These are phyloP conservation scores for Kodamaea restingae DNA, from an alignment of 805 yeast species.

Conservation along the genomic window DNA sequence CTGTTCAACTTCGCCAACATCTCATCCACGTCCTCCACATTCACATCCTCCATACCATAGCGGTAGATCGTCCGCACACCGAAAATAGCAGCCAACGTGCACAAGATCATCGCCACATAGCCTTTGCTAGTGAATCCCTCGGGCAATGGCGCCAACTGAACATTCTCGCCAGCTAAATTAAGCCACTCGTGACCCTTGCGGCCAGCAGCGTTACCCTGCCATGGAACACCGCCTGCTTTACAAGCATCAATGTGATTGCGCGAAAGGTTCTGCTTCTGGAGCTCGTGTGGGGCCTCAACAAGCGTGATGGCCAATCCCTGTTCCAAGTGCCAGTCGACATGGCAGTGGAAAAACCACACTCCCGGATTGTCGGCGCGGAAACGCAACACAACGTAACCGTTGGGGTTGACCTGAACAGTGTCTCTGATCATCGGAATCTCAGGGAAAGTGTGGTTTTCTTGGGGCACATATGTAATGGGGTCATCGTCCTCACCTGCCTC, in stretches of 20 bases:
- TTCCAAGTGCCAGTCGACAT: conserved; percentile 78
- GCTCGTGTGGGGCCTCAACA: conserved; percentile 62
- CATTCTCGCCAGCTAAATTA: conserved; percentile 54
- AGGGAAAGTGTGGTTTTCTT: conserved; percentile 43
- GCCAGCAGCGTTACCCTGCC: conserved; percentile 69
- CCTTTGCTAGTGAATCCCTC: conserved; percentile 69
- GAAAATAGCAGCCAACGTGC: conserved; percentile 52
- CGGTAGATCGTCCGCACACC: conserved; percentile 58
- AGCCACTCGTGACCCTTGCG: conserved; percentile 50
- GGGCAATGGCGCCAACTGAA: conserved; percentile 62
- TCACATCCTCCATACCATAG: conserved; percentile 64
- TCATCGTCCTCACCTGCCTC: conserved; percentile 47
- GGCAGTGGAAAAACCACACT: conserved; percentile 93
- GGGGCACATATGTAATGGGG: conserved; percentile 48
- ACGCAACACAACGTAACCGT: conserved; percentile 65
- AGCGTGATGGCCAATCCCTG: conserved; percentile 75
- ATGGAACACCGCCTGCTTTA: conserved; percentile 40
- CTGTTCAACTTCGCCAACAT: conserved; percentile 32
- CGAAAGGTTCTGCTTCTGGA: conserved; percentile 40
- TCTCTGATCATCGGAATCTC: conserved; percentile 66
- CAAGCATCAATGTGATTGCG: conserved; percentile 51
- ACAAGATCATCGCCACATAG: conserved; percentile 55
- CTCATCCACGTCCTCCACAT: conserved; percentile 45
- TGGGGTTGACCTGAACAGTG: conserved; percentile 62
- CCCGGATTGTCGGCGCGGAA: conserved; percentile 88